Base-by-base conservation (phyloP, 768 basidiomycete genomes). In the Kwoniella europaea region DNA sequence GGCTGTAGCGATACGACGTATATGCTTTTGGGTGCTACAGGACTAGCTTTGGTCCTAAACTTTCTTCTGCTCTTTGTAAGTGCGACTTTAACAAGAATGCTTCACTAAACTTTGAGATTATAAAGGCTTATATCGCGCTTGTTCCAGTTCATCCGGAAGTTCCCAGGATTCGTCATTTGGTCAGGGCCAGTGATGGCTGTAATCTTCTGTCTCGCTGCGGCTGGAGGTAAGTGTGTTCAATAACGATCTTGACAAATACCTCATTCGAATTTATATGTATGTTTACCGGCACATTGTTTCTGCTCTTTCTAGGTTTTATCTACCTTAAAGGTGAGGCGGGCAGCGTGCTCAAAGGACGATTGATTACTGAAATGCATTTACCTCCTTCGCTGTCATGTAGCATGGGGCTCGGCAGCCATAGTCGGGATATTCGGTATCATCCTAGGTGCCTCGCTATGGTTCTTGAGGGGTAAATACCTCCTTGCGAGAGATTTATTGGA, bases 11-110 rank as follows among this genome's bases (percentile, higher is more conserved):
- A 66, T 20, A 57, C 35, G 1, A 41, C 35, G 5, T 66, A 42
- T 42, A 56, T 66, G n/a, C 57, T 66, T n/a, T 20, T 35, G 10
- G 65, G 65, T n/a, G 65, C 65, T 24, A 43, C 65, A 10, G 65
- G 54, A 6, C 13, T 66, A 3, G 65, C 46, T 12, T 22, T 66
- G 6, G 13, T n/a, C 55, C 22, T 66, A n/a, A 66, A 55, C 27
- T 42, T 66, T 24, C 54, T 27, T 41, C 54, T 66, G 4, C 65
- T 66, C 54, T 66, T 66, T 27, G 65, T 66, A 22, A 66, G 65
- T 65, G 27, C 27, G 27, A 27, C 27, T 27, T 27, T 4, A 3
- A 27, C 27, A 27, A 27, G 27, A 27, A 27, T 27, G 2, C 27
- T 27, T 27, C 4, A 27, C 3, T 3, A 4, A 27, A 27, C 27